These are phyloP conservation scores for Calcarisporium arbuscula DNA, from an alignment of 2,329 filamentous ascomycete species.

Conservation along the genomic window DNA sequence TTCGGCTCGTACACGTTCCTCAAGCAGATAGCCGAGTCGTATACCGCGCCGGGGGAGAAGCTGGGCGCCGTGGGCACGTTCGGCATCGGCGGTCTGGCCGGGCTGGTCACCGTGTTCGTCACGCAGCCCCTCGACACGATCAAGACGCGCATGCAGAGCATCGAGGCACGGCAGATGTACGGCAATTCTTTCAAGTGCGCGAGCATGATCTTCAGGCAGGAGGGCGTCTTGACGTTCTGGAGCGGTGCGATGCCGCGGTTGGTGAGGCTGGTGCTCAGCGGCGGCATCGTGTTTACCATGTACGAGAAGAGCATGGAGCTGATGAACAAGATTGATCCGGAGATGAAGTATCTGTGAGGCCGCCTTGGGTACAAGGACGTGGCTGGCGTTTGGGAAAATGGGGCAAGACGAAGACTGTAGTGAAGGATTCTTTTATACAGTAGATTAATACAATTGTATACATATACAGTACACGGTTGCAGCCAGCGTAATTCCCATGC, in stretches of 20 bases:
- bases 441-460: conserved; percentile 11
- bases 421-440: conserved; percentile 5
- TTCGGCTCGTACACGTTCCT: conserved; percentile 89
- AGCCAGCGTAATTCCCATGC: conserved; percentile 15
- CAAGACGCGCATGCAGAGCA: conserved; percentile 97
- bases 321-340: conserved; percentile 73
- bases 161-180: conserved; percentile 74
- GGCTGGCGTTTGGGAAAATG: conserved; percentile 10
- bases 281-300: conserved; percentile 97
- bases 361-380: background rate
- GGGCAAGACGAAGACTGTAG: conserved; percentile 1
- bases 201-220: conserved; percentile 75
- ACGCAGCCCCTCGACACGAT: conserved; percentile 79
- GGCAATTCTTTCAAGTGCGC: conserved; percentile 85
- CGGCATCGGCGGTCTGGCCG: conserved; percentile 80
- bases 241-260: conserved; percentile 83
- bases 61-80: conserved; percentile 84
- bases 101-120: conserved; percentile 81
- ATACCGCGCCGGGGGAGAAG: conserved; percentile 92
- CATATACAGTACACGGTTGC: conserved; percentile 15
- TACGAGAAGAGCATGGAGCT: conserved; percentile 95
- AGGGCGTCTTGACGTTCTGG: conserved; percentile 89
- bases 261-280: conserved; percentile 79
- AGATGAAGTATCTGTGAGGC: conserved; percentile 71
- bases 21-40: conserved; percentile 85